Evolutionary conservation across 1,139 yeast genomes (phyloP).

Genomic region (Pichia sp.): DNA sequence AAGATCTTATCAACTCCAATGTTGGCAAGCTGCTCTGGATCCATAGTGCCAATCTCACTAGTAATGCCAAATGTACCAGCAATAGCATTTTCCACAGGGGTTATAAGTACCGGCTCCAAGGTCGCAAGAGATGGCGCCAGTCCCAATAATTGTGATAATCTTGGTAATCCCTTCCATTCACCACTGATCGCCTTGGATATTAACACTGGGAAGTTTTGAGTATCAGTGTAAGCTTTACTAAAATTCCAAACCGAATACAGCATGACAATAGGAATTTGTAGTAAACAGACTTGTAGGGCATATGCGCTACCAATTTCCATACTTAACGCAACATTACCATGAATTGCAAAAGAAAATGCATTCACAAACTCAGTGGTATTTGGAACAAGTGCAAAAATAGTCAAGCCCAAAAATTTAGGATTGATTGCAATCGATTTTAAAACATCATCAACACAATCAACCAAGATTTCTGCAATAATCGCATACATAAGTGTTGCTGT

Average conservation of each 20-base stretch:
- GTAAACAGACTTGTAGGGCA: conserved; percentile 91
- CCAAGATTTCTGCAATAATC: conserved; percentile 88
- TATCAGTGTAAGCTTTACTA: conserved; percentile 8
- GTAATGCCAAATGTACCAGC: conserved; percentile 1
- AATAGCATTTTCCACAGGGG: background rate
- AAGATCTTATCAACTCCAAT: conserved; percentile 46
- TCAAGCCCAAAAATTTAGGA: conserved; percentile 87
- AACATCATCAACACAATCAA: conserved; percentile 90
- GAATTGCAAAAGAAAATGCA: conserved; percentile 93
- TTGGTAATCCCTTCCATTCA: conserved; percentile 16
- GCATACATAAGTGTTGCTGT: conserved; percentile 88
- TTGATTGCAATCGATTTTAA: conserved; percentile 69
- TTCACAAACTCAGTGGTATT: conserved; percentile 95
- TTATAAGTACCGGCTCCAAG: conserved; percentile 17
- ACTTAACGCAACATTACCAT: conserved; percentile 91
- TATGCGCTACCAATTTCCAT: conserved; percentile 99
- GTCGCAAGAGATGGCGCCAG: conserved; percentile 20
- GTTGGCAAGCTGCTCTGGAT: conserved; percentile 2
- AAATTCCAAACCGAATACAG: conserved; percentile 57
- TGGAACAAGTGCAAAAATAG: conserved; percentile 93
- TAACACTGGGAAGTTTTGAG: conserved; percentile 3
- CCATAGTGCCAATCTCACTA: background rate
- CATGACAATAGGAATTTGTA: conserved; percentile 90
- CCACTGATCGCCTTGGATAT: conserved; percentile 1
- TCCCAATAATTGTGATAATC: conserved; percentile 12